These are phyloP conservation scores for Hypsizygus marmoreus DNA, from an alignment of 768 basidiomycete species.

Conservation along the genomic window DNA sequence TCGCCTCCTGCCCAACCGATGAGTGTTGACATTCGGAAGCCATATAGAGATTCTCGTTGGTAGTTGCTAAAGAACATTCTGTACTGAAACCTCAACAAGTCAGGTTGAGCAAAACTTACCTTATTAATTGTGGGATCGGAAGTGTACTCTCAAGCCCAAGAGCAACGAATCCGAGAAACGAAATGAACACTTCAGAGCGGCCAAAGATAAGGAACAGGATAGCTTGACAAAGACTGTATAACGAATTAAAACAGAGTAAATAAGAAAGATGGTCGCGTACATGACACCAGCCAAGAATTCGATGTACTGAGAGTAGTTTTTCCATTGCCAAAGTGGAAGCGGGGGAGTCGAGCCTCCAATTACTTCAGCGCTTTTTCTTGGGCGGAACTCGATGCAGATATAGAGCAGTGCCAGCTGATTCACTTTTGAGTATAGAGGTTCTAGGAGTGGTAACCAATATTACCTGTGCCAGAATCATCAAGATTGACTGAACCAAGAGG, in stretches of 20 bases:
- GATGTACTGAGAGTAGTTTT: constrained; percentile 72
- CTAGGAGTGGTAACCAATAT: not conserved
- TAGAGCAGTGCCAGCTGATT: constrained; percentile 73
- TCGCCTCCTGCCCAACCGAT: constrained; percentile 86
- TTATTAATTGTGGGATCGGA: constrained; percentile 84
- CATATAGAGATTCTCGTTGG: constrained; percentile 76
- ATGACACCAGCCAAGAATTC: constrained; percentile 82
- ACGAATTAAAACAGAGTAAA: constrained; percentile 24
- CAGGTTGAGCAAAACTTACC: constrained; percentile 39
- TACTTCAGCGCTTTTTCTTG: constrained; percentile 58
- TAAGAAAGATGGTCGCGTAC: constrained; percentile 53
- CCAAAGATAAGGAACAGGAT: constrained; percentile 78
- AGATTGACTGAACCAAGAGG: constrained; percentile 75
- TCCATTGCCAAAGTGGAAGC: constrained; percentile 86
- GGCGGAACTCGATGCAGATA: constrained; percentile 77
- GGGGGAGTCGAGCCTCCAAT: constrained; percentile 63
- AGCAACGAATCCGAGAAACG: constrained; percentile 72
- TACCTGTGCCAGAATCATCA: constrained; percentile 87
- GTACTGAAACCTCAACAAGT: constrained; percentile 6
- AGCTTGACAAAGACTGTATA: constrained; percentile 58
- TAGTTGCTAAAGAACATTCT: constrained; percentile 58
- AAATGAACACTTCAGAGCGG: constrained; percentile 58
- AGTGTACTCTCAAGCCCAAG: constrained; percentile 83
- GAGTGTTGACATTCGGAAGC: constrained; percentile 81
- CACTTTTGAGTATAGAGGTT: constrained; percentile 16